A percentile compares a stretch with the other conserved stretches of the same genome.
These are phyloP conservation scores for Phytopythium vexans DNA, from an alignment of 352 stramenopile species.

Conservation along the genomic window DNA sequence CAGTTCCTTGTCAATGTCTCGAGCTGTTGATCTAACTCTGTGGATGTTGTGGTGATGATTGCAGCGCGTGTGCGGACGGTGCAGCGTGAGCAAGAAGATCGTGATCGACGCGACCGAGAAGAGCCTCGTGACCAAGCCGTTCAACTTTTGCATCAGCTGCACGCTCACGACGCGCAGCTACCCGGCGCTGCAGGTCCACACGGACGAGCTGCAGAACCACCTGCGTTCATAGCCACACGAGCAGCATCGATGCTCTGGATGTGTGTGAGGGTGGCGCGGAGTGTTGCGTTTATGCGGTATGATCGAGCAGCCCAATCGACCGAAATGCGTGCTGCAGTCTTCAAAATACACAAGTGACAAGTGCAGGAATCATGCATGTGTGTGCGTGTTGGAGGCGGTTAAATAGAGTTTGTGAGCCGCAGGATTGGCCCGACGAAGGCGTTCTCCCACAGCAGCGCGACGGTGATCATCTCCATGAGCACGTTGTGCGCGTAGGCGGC, in stretches of 20 bases:
- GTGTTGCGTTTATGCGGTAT: too few relatives aligned
- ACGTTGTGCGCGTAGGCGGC: slow-evolving; percentile 23
- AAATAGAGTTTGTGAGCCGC: slow-evolving; percentile 1
- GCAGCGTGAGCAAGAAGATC: slow-evolving; percentile 29
- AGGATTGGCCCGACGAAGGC: slow-evolving; percentile 15
- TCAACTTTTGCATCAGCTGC: slow-evolving; percentile 40
- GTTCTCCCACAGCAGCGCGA: slow-evolving; percentile 30
- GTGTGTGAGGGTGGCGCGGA: too few relatives aligned
- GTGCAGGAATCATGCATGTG: too few relatives aligned
- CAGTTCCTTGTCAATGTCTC: neutral
- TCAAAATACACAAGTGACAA: too few relatives aligned
- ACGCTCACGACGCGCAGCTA: slow-evolving; percentile 28
- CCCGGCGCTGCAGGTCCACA: slow-evolving; percentile 23
- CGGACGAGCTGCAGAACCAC: slow-evolving; percentile 22
- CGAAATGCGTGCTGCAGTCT: too few relatives aligned
- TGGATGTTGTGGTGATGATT: neutral
- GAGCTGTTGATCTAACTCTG: neutral
- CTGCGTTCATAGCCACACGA: neutral
- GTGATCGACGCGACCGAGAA: slow-evolving; percentile 23
- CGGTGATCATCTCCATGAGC: slow-evolving; percentile 32
- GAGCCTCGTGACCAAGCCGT: slow-evolving; percentile 23
- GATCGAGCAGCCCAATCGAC: too few relatives aligned
- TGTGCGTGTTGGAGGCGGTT: too few relatives aligned
- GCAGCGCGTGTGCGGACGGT: slow-evolving; percentile 22
- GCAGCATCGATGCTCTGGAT: too few relatives aligned